phyloP scores from a whole-genome alignment of 2,329 filamentous ascomycete genomes.

The Colletotrichum echinochloae region DNA sequence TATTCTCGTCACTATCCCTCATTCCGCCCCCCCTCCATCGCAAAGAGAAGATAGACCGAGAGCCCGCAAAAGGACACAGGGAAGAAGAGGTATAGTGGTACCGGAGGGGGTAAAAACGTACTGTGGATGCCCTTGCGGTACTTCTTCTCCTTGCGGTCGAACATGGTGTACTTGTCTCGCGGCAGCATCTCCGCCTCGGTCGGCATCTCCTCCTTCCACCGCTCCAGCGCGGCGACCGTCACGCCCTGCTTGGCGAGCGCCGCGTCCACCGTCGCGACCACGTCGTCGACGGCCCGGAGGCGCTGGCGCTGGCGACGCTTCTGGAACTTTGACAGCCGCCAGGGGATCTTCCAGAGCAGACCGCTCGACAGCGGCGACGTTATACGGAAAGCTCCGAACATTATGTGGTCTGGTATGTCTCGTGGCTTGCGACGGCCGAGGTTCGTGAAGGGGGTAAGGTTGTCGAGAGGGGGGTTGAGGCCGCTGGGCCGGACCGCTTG shows the following conservation, averaged over 20 bases:
- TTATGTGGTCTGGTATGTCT: conserved; percentile 54
- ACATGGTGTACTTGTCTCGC: conserved; percentile 97
- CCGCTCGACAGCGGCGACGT: conserved; percentile 82
- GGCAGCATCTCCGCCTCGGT: conserved; percentile 95
- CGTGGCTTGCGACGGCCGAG: background rate
- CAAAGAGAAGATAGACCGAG: background rate
- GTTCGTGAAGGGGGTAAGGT: background rate
- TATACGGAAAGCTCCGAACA: conserved; percentile 88
- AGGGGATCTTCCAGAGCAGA: conserved; percentile 96
- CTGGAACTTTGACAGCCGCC: conserved; percentile 91
- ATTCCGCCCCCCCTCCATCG: too few species aligned
- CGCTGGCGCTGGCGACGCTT: conserved; percentile 89
- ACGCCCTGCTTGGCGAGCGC: conserved; percentile 81
- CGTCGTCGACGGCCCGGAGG: conserved; percentile 84
- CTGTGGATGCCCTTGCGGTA: conserved; percentile 99
- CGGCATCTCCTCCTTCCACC: conserved; percentile 97
- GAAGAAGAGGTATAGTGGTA: conserved; percentile 13
- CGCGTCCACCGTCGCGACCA: conserved; percentile 85
- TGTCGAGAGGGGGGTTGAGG: background rate
- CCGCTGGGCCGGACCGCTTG: background rate
- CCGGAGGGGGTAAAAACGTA: conserved; percentile 63
- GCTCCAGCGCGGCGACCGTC: conserved; percentile 81
- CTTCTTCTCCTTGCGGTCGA: conserved; percentile 93
- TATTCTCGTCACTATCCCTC: background rate
- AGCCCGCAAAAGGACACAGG: background rate